Conservation (phyloP, 164 flowering plant species). For the Euptelea pleiosperma region DNA sequence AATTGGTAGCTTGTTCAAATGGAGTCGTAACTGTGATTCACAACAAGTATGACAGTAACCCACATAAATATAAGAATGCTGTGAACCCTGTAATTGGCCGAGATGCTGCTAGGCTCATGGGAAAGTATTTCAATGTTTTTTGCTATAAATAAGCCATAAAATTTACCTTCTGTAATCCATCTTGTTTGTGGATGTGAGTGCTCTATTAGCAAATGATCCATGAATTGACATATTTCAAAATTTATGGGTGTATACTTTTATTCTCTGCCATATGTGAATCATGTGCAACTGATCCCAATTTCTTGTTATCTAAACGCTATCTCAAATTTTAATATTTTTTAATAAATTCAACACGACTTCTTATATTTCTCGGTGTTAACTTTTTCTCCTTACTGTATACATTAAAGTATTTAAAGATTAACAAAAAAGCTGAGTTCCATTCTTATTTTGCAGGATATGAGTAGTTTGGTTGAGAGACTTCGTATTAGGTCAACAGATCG, state of each 20-base stretch:
- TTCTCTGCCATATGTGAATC: not conserved
- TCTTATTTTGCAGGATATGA: slow-evolving; percentile 44
- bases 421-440: not conserved
- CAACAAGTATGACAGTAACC: too few species aligned
- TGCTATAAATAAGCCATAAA: not conserved
- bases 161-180: not conserved
- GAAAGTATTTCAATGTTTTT: too few species aligned
- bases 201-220: not conserved
- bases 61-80: too few species aligned
- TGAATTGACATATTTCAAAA: not conserved
- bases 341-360: not conserved
- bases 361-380: not conserved
- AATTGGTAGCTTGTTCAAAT: too few species aligned
- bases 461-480: slow-evolving; percentile 95
- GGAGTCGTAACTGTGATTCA: too few species aligned
- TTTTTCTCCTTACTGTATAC: not conserved
- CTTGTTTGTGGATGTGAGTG: not conserved
- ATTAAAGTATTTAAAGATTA: not conserved
- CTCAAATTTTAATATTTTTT: too few species aligned
- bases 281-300: not conserved
- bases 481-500: slow-evolving; percentile 85
- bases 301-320: too few species aligned
- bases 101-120: too few species aligned
- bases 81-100: too few species aligned
- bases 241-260: not conserved